Evolutionary conservation across 768 basidiomycete species (phyloP), one percentile per base, ranked within the genome.

Genomic region (Daedaleopsis nitida): DNA sequence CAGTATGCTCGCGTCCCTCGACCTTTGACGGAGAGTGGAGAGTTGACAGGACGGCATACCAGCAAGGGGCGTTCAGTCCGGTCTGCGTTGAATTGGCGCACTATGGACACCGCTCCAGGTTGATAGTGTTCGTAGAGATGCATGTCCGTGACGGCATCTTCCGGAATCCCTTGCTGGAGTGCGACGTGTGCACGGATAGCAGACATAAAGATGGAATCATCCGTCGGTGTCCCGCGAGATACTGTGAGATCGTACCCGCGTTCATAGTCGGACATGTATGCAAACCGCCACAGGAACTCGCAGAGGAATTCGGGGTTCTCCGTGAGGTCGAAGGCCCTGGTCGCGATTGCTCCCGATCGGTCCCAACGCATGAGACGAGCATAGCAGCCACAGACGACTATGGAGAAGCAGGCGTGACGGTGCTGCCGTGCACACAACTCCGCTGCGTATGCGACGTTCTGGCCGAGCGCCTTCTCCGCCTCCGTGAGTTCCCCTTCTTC

Each of bases 31-130:
- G 39, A 21, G 7, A 55, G 21, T 9, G 64, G 58, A 1, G 64
- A 50, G 8, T 45, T 19, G n/a, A 65, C 52, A 10, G 64, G 56
- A 16, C 59, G 49, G 14, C 59, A 65, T 14, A 60, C 49, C 5
- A 61, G 27, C 19, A 24, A 58, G 10, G 52, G 54, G 5, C 17
- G 39, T 1, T 3, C 4, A 11, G 8, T 8, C 3, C 2, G 23
- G 7, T 21, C 10, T 14, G 6, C 16, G 12, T 5, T 12, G n/a
- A 58, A 38, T 3, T 56, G 49, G 1, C 14, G 1, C 0, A 53
- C 10, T 0, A 47, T 49, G 7, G 42, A 12, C 3, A 60, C 58
- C 6, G 19, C 11, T 7, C 55, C 59, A 3, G 21, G 39, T 5
- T 3, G 21, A 19, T 60, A 60, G 27, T 64, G 63, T 37, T 48